Conservation (phyloP, 164 flowering plant species). For the Pachysandra terminalis region DNA sequence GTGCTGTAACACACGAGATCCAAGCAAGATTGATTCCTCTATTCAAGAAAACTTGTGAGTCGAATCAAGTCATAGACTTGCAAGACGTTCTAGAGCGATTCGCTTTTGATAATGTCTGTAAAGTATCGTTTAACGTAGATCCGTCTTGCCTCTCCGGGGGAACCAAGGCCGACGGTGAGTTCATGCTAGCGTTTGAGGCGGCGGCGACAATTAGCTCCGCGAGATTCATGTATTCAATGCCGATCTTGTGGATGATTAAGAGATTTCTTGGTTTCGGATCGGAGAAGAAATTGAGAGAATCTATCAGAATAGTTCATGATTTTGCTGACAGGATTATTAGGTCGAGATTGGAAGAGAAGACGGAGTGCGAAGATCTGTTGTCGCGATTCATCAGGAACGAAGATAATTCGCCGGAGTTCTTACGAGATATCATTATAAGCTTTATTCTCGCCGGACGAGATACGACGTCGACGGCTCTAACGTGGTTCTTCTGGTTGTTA, state of each 20-base stretch:
- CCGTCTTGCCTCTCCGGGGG: constrained; percentile 5
- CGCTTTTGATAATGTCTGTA: not conserved
- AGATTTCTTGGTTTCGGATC: not conserved
- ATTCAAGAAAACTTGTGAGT: not conserved
- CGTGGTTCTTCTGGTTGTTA: too few relatives aligned
- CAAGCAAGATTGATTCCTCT: constrained; percentile 1
- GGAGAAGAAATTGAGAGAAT: constrained; percentile 2
- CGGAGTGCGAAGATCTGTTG: not conserved
- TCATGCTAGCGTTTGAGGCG: constrained; percentile 11
- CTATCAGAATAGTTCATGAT: constrained; percentile 3
- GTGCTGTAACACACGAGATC: not conserved
- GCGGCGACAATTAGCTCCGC: not conserved
- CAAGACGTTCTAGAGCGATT: not conserved
- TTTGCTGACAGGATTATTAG: constrained; percentile 12
- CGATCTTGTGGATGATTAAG: too few relatives aligned
- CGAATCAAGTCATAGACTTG: not conserved
- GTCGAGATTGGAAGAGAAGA: not conserved
- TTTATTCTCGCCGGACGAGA: too few relatives aligned
- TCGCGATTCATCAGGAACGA: constrained; percentile 6
- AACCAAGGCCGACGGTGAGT: not conserved
- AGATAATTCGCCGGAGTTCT: not conserved
- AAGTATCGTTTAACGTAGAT: constrained; percentile 8
- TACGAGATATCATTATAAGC: too few relatives aligned
- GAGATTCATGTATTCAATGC: too few relatives aligned
- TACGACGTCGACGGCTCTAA: too few relatives aligned